A percentile compares a stretch with the other conserved stretches of the same genome.
Conservation (phyloP, 768 basidiomycete species). For the Zangia roseola region DNA sequence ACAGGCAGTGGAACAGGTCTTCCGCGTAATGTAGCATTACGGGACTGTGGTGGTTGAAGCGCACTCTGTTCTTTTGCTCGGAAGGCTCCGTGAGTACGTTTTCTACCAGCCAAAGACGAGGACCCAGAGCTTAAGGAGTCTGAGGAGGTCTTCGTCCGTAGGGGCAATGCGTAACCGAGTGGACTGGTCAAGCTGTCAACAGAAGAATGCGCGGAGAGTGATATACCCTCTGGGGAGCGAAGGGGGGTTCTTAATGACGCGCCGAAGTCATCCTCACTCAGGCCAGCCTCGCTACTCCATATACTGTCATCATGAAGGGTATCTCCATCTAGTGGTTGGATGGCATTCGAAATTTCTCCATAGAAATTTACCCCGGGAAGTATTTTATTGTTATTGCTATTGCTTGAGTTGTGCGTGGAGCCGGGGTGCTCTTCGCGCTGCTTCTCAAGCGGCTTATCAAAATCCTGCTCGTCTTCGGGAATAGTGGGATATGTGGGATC, state of each 20-base stretch:
- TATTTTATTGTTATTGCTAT: slow-evolving; percentile 50
- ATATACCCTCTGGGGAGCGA: slow-evolving; percentile 24
- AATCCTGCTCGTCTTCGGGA: slow-evolving; percentile 56
- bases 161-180: slow-evolving; percentile 38
- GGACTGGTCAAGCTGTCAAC: slow-evolving; percentile 30
- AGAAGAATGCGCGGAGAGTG: slow-evolving; percentile 24
- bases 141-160: slow-evolving; percentile 40
- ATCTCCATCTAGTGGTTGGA: slow-evolving; percentile 19
- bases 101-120: slow-evolving; percentile 40
- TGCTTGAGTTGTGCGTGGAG: slow-evolving; percentile 62
- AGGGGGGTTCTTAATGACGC: slow-evolving; percentile 66
- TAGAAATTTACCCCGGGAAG: slow-evolving; percentile 40
- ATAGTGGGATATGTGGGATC: slow-evolving; percentile 29
- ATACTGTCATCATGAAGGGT: slow-evolving; percentile 24
- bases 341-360: slow-evolving; percentile 1
- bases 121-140: slow-evolving; percentile 42
- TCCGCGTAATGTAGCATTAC: slow-evolving; percentile 30
- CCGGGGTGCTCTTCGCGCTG: slow-evolving; percentile 60
- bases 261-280: slow-evolving; percentile 57
- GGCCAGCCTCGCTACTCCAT: slow-evolving; percentile 23
- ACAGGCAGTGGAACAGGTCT: slow-evolving; percentile 5
- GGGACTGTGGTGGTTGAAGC: slow-evolving; percentile 9
- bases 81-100: slow-evolving; percentile 32
- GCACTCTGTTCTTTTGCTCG: slow-evolving; percentile 4
- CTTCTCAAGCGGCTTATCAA: slow-evolving; percentile 68